Base-by-base conservation (phyloP, 108 stramenopile genomes). In the Cyclotella kingstonii region DNA sequence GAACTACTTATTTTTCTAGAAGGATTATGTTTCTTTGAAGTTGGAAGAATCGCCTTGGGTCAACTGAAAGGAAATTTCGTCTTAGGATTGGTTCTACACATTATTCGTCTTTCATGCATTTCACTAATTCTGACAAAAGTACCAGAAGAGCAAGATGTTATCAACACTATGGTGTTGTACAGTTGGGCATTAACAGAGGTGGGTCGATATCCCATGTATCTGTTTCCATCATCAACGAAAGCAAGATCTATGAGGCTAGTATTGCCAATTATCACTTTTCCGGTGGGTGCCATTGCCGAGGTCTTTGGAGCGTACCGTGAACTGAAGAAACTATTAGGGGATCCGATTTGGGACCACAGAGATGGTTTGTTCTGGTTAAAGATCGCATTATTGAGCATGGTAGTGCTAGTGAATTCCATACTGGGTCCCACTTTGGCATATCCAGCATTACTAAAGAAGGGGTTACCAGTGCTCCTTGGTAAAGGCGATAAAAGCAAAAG, bases 141-240 rank as follows among this genome's bases (percentile, higher is more conserved):
- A 7, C 23, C 60, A 23, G 19, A 22, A n/a, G n/a, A n/a, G 22
- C 22, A 26, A 17, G 56, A 43, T 25, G 36, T 36, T 53, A 55
- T 53, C 12, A 30, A 29, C 30, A 21, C 39, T 14, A 17, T 29
- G 19, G 60, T 81, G 17, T 30, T 78, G 21, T 68, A 47, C 40
- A 47, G 60, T 33, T 81, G 77, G 76, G 60, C 72, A 17, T 14
- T 78, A 11, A 78, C 77, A 3, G 80, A 81, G 45, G 68, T 81
- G 3, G 41, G 44, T n/a, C 71, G 80, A 10, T 81, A 81, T 70
- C 80, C 80, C 38, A 81, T 81, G 80, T 81, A 81, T 41, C 54
- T 81, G 26, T 61, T 81, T 42, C 77, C 80, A 36, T 22, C 60
- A 27, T 64, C 66, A 8, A 5, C 29, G 0, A 14, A 59, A 27